phyloP scores from a whole-genome alignment of 2,329 filamentous ascomycete species.

The Fusarium bulbicola region DNA sequence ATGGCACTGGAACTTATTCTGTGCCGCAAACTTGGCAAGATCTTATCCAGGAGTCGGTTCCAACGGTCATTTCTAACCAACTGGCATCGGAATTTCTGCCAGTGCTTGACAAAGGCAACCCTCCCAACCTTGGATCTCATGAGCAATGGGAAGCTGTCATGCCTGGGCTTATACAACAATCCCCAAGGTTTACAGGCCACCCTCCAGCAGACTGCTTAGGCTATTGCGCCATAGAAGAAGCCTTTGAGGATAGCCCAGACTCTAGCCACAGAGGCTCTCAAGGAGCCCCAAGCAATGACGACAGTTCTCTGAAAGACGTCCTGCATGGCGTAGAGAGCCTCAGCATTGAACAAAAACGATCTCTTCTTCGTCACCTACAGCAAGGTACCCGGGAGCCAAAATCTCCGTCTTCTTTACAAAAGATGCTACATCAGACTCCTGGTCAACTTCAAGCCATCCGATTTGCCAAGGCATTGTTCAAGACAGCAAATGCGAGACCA shows the following conservation, averaged over 20 bases:
- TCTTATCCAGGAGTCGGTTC: background rate
- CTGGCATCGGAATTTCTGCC: background rate
- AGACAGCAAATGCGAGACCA: conserved; percentile 23
- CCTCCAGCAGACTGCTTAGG: background rate
- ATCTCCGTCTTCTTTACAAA: background rate
- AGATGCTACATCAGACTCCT: conserved; percentile 8
- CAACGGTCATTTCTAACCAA: background rate
- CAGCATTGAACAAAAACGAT: conserved; percentile 30
- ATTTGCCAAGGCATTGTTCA: conserved; percentile 34
- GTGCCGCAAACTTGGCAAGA: background rate
- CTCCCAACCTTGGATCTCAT: background rate
- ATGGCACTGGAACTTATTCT: background rate
- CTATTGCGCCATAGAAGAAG: conserved; percentile 7
- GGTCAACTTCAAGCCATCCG: conserved; percentile 33
- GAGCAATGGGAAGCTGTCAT: background rate
- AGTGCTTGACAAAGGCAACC: background rate
- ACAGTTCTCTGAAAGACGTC: conserved; percentile 16
- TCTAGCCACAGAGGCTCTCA: background rate
- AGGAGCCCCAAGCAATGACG: background rate
- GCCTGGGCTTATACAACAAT: background rate
- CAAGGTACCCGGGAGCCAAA: conserved; percentile 8
- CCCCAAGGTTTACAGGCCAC: background rate
- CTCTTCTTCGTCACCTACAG: conserved; percentile 35
- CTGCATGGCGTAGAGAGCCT: conserved; percentile 28
- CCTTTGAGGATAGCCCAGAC: conserved; percentile 3